phyloP scores from a whole-genome alignment of 257 asterid genomes.

The Solanum pinnatisectum region DNA sequence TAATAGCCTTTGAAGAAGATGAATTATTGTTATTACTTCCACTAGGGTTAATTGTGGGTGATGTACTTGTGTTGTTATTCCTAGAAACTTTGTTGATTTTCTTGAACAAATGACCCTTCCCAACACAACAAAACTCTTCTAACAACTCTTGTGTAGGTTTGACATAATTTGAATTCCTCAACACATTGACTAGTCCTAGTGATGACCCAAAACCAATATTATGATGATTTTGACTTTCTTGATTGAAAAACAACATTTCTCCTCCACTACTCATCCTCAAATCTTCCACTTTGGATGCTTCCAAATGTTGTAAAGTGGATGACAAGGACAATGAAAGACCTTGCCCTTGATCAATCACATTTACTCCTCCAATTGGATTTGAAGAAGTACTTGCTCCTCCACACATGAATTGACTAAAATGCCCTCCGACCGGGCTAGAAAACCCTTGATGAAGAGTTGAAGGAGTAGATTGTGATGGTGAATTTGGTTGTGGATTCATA shows the following conservation, averaged over 20 bases:
- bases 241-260: slow-evolving; percentile 63
- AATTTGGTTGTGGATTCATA: slow-evolving; percentile 58
- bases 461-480: slow-evolving; percentile 38
- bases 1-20: slow-evolving; percentile 46
- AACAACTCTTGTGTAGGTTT: slow-evolving; percentile 76
- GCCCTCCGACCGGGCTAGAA: slow-evolving; percentile 18
- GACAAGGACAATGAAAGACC: slow-evolving; percentile 81
- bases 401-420: slow-evolving; percentile 49
- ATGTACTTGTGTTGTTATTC: slow-evolving; percentile 15
- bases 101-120: slow-evolving; percentile 55
- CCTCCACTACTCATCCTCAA: slow-evolving; percentile 41
- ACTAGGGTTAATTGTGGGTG: slow-evolving; percentile 10
- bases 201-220: slow-evolving; percentile 39
- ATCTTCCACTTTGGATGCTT: slow-evolving; percentile 67
- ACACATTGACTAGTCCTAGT: slow-evolving; percentile 36
- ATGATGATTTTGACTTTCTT: slow-evolving; percentile 26
- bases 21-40: slow-evolving; percentile 22
- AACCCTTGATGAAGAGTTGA: slow-evolving; percentile 42
- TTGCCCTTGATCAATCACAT: slow-evolving; percentile 41
- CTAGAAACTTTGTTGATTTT: slow-evolving; percentile 35
- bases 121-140: slow-evolving; percentile 91
- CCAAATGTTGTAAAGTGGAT: slow-evolving; percentile 59
- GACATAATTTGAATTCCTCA: slow-evolving; percentile 61
- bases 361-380: slow-evolving; percentile 34
- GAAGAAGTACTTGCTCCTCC: slow-evolving; percentile 8